Percentiles rank a stretch among this genome's conserved stretches.
phyloP scores from a whole-genome alignment of 2,329 filamentous ascomycete species.

The Epichloe uncinata region DNA sequence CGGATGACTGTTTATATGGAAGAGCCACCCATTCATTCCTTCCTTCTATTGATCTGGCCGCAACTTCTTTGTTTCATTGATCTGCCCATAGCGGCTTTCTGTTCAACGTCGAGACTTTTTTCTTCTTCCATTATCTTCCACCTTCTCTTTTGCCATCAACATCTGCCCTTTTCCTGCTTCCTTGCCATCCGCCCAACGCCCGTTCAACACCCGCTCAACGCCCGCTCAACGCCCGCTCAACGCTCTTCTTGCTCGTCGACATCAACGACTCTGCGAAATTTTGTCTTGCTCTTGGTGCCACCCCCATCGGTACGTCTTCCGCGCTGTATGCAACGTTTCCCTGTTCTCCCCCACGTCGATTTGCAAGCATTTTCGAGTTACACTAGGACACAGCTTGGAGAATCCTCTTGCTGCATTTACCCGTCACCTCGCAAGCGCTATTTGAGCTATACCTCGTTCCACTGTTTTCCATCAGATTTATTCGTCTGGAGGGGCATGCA shows the following conservation, averaged over 20 bases:
- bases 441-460: not conserved
- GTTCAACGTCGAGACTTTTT: too few relatives aligned
- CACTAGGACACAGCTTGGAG: not conserved
- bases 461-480: not conserved
- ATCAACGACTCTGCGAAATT: not conserved
- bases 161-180: too few relatives aligned
- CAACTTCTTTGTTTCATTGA: too few relatives aligned
- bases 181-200: not conserved
- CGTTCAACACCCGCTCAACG: not conserved
- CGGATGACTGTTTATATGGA: too few relatives aligned
- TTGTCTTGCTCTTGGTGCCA: not conserved
- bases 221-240: not conserved
- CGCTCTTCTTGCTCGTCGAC: not conserved
- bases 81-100: too few relatives aligned
- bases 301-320: conserved; percentile 1
- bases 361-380: not conserved
- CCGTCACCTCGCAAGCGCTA: not conserved
- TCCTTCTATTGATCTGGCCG: too few relatives aligned
- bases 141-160: too few relatives aligned
- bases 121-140: too few relatives aligned
- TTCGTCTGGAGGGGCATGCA: not conserved
- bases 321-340: not conserved
- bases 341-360: not conserved
- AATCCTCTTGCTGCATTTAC: not conserved
- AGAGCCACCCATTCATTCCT: too few relatives aligned